Conservation (phyloP, 2,329 filamentous ascomycete genomes). For the Penicillium sp. region DNA sequence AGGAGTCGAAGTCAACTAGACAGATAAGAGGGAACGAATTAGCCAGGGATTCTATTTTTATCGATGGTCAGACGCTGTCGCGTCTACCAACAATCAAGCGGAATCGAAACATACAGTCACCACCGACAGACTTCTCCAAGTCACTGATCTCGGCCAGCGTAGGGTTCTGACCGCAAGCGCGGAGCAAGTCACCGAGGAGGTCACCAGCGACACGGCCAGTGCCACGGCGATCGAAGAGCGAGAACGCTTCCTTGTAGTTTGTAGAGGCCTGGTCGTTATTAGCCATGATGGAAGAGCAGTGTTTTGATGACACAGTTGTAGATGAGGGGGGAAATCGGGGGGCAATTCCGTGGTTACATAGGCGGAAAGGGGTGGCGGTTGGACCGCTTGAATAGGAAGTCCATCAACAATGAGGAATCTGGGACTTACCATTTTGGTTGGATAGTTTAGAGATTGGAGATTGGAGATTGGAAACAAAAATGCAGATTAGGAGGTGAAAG, state of each 20-base stretch:
- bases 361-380: background rate
- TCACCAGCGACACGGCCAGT: constrained; percentile 86
- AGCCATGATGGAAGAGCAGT: constrained; percentile 13
- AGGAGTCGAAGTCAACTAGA: constrained; percentile 94
- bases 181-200: constrained; percentile 85
- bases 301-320: background rate
- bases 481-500: constrained; percentile 1
- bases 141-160: constrained; percentile 90
- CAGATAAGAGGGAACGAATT: background rate
- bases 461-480: constrained; percentile 8
- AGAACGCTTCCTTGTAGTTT: constrained; percentile 99
- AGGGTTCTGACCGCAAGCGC: constrained; percentile 96
- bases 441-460: background rate
- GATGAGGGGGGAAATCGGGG: constrained; percentile 2
- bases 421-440: constrained; percentile 5
- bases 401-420: constrained; percentile 2
- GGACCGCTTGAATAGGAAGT: constrained; percentile 2
- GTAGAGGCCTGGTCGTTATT: constrained; percentile 63
- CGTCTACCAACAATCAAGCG: background rate
- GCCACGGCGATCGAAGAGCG: constrained; percentile 98
- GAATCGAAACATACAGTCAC: constrained; percentile 71
- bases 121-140: constrained; percentile 82
- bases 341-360: background rate
- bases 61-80: background rate
- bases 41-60: background rate